phyloP scores from a whole-genome alignment of 495 filamentous ascomycete species.

The Podospora comata region DNA sequence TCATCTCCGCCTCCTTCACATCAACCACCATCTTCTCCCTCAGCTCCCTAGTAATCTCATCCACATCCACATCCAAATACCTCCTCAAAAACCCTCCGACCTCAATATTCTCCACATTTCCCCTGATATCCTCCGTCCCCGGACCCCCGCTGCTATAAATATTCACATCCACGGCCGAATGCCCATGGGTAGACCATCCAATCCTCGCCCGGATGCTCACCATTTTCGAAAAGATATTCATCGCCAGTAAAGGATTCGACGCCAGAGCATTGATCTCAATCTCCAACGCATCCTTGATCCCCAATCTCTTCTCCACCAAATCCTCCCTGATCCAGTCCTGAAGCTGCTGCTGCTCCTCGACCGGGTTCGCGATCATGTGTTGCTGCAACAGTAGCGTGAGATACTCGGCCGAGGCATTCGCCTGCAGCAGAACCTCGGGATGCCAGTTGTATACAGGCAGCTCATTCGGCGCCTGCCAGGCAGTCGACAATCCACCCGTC shows the following conservation, averaged over 20 bases:
- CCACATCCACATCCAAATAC: conserved; percentile 78
- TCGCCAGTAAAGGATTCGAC: conserved; percentile 46
- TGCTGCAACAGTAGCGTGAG: conserved; percentile 56
- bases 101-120: conserved; percentile 95
- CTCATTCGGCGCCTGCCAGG: conserved; percentile 53
- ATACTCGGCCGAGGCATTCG: conserved; percentile 72
- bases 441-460: conserved; percentile 75
- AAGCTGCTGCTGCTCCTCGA: conserved; percentile 38
- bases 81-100: conserved; percentile 74
- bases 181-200: conserved; percentile 89
- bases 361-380: conserved; percentile 46
- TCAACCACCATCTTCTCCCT: conserved; percentile 50
- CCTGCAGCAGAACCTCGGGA: conserved; percentile 75
- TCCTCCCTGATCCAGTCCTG: conserved; percentile 57
- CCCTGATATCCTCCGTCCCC: conserved; percentile 53
- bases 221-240: conserved; percentile 74
- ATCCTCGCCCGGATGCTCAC: conserved; percentile 82
- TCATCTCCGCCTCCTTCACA: conserved; percentile 15
- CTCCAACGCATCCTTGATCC: conserved; percentile 69
- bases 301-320: conserved; percentile 64
- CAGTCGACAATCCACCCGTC: conserved; percentile 81
- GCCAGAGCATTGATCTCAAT: conserved; percentile 67
- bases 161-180: conserved; percentile 88
- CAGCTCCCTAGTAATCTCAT: conserved; percentile 70
- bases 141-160: conserved; percentile 68